Evolutionary conservation across 1,284 basidiomycete genomes (phyloP).

Genomic region (Austroboletus rostrupii): DNA sequence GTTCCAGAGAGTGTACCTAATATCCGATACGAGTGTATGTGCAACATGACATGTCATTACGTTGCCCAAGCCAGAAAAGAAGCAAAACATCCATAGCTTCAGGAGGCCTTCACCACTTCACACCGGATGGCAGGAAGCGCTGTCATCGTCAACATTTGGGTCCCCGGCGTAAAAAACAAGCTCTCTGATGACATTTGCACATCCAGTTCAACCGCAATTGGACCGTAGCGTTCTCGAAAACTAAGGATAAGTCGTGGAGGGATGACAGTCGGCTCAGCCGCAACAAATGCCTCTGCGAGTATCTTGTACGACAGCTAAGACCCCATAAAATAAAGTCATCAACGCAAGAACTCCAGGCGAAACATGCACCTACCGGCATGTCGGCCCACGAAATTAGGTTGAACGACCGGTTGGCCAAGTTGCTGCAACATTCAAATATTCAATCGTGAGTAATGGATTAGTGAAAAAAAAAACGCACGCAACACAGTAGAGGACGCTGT

Average conservation of each 20-base stretch:
- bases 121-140: background rate
- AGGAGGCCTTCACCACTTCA: too few species aligned
- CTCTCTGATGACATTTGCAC: constrained; percentile 1
- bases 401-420: constrained; percentile 1
- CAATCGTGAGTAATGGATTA: background rate
- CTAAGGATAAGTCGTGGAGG: constrained; percentile 9
- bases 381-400: constrained; percentile 1
- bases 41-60: too few species aligned
- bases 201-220: constrained; percentile 1
- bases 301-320: background rate
- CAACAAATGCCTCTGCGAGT: background rate
- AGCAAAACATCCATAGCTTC: too few species aligned
- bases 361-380: constrained; percentile 1
- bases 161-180: constrained; percentile 4
- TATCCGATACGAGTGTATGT: too few species aligned
- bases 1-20: too few species aligned
- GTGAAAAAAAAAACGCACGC: background rate
- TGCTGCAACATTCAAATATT: background rate
- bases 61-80: too few species aligned
- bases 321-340: background rate
- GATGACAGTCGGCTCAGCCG: constrained; percentile 5
- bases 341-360: background rate
- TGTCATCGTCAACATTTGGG: background rate
- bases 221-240: constrained; percentile 4
- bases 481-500: constrained; percentile 6